Percentiles rank a stretch among this genome's conserved stretches.
phyloP scores from a whole-genome alignment of 2,329 filamentous ascomycete genomes.

The Fusarium sp. region DNA sequence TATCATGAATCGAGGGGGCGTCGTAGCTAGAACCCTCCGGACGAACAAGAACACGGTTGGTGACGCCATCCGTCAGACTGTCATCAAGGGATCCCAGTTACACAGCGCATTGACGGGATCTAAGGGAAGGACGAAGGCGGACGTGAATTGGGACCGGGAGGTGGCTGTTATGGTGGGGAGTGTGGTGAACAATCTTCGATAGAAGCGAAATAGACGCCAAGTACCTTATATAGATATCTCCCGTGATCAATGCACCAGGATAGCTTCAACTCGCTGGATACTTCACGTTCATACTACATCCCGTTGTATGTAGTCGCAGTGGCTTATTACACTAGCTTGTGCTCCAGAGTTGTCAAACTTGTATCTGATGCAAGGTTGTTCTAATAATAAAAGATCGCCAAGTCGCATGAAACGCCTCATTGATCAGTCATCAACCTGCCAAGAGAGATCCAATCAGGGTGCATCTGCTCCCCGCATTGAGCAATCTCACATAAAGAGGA shows the following conservation, averaged over 20 bases:
- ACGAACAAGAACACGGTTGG: slow-evolving; percentile 80
- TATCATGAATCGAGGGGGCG: slow-evolving; percentile 84
- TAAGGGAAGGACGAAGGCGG: slow-evolving; percentile 61
- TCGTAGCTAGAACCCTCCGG: slow-evolving; percentile 83
- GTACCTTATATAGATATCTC: neutral
- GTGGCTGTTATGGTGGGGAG: slow-evolving; percentile 94
- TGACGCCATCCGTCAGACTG: slow-evolving; percentile 85
- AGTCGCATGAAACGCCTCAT: slow-evolving; percentile 5
- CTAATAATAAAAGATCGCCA: slow-evolving; percentile 27
- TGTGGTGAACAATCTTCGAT: slow-evolving; percentile 72
- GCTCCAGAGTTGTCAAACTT: neutral
- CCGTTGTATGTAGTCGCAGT: neutral
- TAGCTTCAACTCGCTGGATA: neutral
- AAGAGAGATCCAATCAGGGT: slow-evolving; percentile 40
- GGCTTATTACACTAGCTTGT: neutral
- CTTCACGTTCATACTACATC: neutral
- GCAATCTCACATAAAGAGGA: slow-evolving; percentile 28
- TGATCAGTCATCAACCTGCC: slow-evolving; percentile 40
- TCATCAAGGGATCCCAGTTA: slow-evolving; percentile 79
- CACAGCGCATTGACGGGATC: slow-evolving; percentile 66
- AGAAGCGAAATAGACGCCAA: slow-evolving; percentile 2
- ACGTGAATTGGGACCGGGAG: slow-evolving; percentile 85
- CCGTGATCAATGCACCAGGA: neutral
- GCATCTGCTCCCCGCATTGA: slow-evolving; percentile 38
- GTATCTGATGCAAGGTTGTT: slow-evolving; percentile 10